Percentiles rank a stretch among this genome's conserved stretches.
These are phyloP conservation scores for Lactarius hatsudake DNA, from an alignment of 768 basidiomycete species.

Conservation along the genomic window DNA sequence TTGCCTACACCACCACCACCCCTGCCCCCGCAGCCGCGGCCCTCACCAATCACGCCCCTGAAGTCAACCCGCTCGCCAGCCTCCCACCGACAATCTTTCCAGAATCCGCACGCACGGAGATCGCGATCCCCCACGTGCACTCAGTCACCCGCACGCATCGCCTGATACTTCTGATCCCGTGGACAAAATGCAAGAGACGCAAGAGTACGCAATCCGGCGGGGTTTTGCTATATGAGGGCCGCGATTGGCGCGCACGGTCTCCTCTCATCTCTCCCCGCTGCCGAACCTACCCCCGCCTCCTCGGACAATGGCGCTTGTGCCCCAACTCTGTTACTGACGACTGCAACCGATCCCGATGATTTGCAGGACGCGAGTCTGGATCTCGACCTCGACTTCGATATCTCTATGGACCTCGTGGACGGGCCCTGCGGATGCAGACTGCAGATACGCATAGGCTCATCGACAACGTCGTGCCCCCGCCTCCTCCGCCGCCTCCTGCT, in stretches of 20 bases:
- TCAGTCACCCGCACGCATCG: background rate
- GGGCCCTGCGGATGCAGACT: too few species aligned
- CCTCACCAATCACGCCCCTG: background rate
- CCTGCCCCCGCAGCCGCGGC: background rate
- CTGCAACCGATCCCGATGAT: background rate
- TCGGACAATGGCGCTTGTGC: background rate
- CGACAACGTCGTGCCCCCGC: background rate
- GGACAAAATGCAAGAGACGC: background rate
- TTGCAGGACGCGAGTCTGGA: background rate
- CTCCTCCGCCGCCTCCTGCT: background rate
- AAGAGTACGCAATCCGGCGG: background rate
- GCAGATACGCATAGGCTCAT: too few species aligned
- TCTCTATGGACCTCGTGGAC: constrained; percentile 5
- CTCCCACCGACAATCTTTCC: constrained; percentile 14
- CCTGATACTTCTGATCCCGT: background rate
- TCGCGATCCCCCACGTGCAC: constrained; percentile 11
- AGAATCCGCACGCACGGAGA: background rate
- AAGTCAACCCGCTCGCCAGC: background rate
- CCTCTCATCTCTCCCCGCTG: constrained; percentile 7
- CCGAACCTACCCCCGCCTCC: background rate
- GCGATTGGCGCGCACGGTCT: constrained; percentile 22
- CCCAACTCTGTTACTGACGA: background rate
- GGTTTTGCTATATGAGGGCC: constrained; percentile 17
- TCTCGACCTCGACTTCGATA: constrained; percentile 1
- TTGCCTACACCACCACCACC: background rate